Conservation (phyloP, 192 early-diverging fungal species). For the Backusella tarrabulga region DNA sequence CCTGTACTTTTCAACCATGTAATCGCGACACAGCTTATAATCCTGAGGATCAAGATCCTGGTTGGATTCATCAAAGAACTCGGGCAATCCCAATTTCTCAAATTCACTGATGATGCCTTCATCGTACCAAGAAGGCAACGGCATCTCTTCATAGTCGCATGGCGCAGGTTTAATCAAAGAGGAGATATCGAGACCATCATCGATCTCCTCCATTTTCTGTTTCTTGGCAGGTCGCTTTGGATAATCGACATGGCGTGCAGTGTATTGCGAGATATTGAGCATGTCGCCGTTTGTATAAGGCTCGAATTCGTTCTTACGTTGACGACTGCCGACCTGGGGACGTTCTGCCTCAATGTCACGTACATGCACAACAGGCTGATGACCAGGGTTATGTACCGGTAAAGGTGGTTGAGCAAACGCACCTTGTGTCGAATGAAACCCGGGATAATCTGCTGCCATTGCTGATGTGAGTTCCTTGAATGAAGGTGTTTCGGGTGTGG, state of each 20-base stretch:
- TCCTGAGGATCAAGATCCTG: conserved; percentile 71
- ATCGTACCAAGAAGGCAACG: conserved; percentile 79
- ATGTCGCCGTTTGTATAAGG: conserved; percentile 57
- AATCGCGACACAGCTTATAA: conserved; percentile 89
- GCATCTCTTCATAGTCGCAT: conserved; percentile 72
- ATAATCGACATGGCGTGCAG: conserved; percentile 10
- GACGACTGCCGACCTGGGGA: conserved; percentile 44
- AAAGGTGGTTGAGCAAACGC: neutral
- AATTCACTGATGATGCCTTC: conserved; percentile 72
- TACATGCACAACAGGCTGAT: conserved; percentile 44
- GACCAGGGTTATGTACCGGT: conserved; percentile 39
- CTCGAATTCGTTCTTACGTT: conserved; percentile 63
- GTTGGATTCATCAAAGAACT: conserved; percentile 92
- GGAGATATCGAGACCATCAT: neutral
- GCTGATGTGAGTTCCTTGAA: neutral
- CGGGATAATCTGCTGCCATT: neutral
- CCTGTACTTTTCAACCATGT: conserved; percentile 95
- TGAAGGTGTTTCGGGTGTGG: neutral
- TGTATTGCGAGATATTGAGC: conserved; percentile 56
- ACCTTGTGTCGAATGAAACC: neutral
- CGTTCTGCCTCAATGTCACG: conserved; percentile 54
- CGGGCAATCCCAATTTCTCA: conserved; percentile 83
- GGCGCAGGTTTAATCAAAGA: neutral
- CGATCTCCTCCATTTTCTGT: conserved; percentile 24
- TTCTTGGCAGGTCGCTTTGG: conserved; percentile 18